Evolutionary conservation across 75 land plant species (phyloP), one percentile per base, ranked within the genome.

Genomic region (Picea glauca): DNA sequence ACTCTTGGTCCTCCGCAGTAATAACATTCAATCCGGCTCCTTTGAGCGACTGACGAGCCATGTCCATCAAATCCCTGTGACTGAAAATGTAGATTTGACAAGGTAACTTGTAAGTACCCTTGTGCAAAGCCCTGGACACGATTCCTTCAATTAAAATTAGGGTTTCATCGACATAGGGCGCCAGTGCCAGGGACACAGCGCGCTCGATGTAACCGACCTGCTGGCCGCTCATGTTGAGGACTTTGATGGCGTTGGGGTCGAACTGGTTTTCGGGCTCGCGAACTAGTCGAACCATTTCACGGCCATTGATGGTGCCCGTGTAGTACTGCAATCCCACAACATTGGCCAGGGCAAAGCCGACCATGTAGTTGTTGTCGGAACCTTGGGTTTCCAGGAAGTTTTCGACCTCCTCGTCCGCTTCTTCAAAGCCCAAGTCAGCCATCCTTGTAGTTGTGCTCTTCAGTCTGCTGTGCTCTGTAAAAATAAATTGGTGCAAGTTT

Each of bases 141-240:
- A 92, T 90, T 3, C 89, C 98, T 72, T 93, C 92, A 9, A 90
- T 82, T 26, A 81, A 43, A 40, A 85, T 79, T 58, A 83, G 21
- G 26, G 78, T 14, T 59, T 81, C 32, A 74, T 96, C 99, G 46
- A 94, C 75, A 56, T 91, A 79, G 0, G 99, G 94, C 3, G 99
- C 82, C 43, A 96, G 85, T 66, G 84, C 86, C 14, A 79, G 82
- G 7, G 99, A 94, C 30, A 80, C 90, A n/a, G 65, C 7, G 56
- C 93, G 81, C 78, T 96, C 97, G 31, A 96, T 78, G 78, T 96
- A 90, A 40, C 99, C 99, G 50, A 96, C 96, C 61, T 96, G 93
- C 54, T 77, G 75, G 26, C 87, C 76, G 31, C 87, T 58, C 35
- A 87, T 89, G 83, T 96, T 91, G 74, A 87, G 80, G 40, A 96